Conservation (phyloP, 1,284 basidiomycete genomes). For the Microbotryum lychnidis-dioicae region DNA sequence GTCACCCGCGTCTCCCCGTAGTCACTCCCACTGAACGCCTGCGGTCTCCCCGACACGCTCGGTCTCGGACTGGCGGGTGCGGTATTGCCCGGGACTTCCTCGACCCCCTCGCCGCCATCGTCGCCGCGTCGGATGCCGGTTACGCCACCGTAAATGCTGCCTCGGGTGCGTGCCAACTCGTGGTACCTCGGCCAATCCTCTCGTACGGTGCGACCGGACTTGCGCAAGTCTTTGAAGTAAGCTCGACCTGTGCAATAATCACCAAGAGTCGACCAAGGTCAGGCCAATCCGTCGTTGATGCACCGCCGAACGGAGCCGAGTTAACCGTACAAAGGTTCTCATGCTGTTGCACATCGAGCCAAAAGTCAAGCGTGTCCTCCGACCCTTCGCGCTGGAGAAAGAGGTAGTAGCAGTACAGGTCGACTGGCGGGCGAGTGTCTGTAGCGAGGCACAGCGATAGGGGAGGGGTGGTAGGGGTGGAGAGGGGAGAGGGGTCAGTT, state of each 20-base stretch:
- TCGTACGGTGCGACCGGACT: slow-evolving; percentile 79
- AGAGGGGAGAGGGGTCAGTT: neutral
- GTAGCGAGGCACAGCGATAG: slow-evolving; percentile 6
- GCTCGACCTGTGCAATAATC: slow-evolving; percentile 53
- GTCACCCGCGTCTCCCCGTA: neutral
- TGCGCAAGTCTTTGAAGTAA: slow-evolving; percentile 95
- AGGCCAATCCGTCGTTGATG: neutral
- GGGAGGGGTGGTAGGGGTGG: neutral
- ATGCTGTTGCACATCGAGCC: slow-evolving; percentile 98
- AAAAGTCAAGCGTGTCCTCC: slow-evolving; percentile 94
- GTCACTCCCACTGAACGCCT: neutral
- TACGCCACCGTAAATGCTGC: slow-evolving; percentile 82
- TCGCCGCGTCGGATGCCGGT: slow-evolving; percentile 53
- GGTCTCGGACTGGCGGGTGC: neutral
- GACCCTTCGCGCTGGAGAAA: slow-evolving; percentile 88
- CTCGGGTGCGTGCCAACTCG: slow-evolving; percentile 74
- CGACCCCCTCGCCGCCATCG: neutral
- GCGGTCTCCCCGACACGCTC: neutral
- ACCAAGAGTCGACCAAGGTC: neutral
- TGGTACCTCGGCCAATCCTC: slow-evolving; percentile 98
- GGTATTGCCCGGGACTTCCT: neutral
- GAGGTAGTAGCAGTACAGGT: slow-evolving; percentile 93
- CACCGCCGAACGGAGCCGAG: neutral
- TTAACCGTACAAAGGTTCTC: slow-evolving; percentile 65
- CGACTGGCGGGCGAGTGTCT: slow-evolving; percentile 78